phyloP scores from a whole-genome alignment of 129 eudicot species.

The Gnaphalium uliginosum region DNA sequence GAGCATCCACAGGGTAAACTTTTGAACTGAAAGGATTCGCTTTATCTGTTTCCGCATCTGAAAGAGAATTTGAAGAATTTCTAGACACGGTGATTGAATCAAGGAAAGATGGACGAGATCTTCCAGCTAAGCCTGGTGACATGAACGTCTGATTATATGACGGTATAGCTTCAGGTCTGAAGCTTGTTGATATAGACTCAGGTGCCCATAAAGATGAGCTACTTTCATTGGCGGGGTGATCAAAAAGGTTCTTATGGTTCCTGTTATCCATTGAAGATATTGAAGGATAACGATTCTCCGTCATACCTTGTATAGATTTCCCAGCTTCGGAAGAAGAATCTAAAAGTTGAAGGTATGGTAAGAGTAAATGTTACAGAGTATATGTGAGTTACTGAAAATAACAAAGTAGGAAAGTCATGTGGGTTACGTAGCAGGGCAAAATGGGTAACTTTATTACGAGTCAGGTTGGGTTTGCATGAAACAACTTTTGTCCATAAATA shows the following conservation, averaged over 20 bases:
- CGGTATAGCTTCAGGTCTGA: constrained; percentile 36
- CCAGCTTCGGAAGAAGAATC: constrained; percentile 36
- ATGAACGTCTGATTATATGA: constrained; percentile 38
- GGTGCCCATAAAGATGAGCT: constrained; percentile 43
- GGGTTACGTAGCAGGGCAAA: neutral
- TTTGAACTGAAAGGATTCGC: constrained; percentile 38
- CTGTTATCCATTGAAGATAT: constrained; percentile 40
- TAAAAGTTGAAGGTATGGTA: constrained; percentile 24
- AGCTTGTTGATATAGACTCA: constrained; percentile 42
- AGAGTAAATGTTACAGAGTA: neutral
- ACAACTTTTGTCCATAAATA: neutral
- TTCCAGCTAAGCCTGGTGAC: constrained; percentile 49
- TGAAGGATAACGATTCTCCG: constrained; percentile 29
- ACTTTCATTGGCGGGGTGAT: constrained; percentile 28
- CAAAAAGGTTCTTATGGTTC: constrained; percentile 38
- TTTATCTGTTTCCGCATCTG: constrained; percentile 45
- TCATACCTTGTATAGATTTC: constrained; percentile 25
- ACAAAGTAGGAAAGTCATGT: neutral
- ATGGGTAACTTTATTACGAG: neutral
- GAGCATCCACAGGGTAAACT: constrained; percentile 38
- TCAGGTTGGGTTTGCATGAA: neutral
- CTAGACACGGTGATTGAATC: constrained; percentile 60
- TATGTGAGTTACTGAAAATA: neutral
- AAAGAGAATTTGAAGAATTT: constrained; percentile 45
- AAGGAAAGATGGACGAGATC: constrained; percentile 91